These are phyloP conservation scores for Cyclospora cayetanensis DNA, from an alignment of 169 alveolate genomes.

Conservation along the genomic window DNA sequence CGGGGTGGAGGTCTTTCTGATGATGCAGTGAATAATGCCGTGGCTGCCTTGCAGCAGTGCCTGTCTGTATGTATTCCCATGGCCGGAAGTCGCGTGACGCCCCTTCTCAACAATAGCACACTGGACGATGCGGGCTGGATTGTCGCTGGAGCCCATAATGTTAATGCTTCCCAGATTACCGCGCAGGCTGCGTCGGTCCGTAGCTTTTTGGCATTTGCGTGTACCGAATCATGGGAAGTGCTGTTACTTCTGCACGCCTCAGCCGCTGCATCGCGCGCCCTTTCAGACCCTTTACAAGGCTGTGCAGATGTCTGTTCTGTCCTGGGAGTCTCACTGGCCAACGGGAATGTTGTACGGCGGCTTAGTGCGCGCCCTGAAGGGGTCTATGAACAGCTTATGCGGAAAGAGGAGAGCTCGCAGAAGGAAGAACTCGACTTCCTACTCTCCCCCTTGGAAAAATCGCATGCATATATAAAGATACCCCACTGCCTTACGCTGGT, in stretches of 20 bases:
- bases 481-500: neutral
- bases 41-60: neutral
- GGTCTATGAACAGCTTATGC: neutral
- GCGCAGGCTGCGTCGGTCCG: conserved; percentile 41
- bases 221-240: conserved; percentile 50
- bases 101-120: conserved; percentile 19
- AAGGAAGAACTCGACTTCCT: too few species aligned
- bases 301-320: neutral
- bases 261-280: neutral
- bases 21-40: neutral
- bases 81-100: conserved; percentile 12
- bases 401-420: too few species aligned
- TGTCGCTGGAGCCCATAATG: conserved; percentile 3
- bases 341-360: neutral
- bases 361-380: conserved; percentile 14
- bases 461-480: too few species aligned
- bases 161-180: neutral
- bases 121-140: conserved; percentile 20
- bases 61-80: neutral
- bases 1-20: neutral
- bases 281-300: neutral
- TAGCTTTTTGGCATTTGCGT: conserved; percentile 15
- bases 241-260: conserved; percentile 22
- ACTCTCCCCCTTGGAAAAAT: too few species aligned
- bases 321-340: too few species aligned